Base-by-base conservation (phyloP, 2,329 filamentous ascomycete genomes). In the Basipetospora chlamydospora region DNA sequence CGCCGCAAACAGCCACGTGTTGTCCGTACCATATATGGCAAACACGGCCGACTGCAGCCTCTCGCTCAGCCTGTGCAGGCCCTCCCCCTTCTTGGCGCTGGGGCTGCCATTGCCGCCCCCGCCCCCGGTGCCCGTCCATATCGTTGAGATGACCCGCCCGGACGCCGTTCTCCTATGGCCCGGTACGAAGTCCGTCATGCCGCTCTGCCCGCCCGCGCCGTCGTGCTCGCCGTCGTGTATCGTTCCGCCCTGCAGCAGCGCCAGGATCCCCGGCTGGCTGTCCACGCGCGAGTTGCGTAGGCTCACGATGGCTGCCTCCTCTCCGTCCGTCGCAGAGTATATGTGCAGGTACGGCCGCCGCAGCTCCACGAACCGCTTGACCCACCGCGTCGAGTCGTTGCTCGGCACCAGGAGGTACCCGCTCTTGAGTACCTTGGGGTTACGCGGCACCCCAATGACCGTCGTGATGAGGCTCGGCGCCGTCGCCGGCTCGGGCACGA, bases 1-100 rank as follows among this genome's bases (percentile, higher is more conserved):
- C 17, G 86, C 83, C 11, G 86, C 84, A 56, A 98, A 96, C 28
- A 98, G 66, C 72, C 87, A 98, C 22, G 87, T 94, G 57, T 95
- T 95, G 55, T 90, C 81, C 41, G 80, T 83, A 28, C 84, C 88
- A 52, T 96, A 98, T 35, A 98, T 74, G 10, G 90, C 90, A 66
- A 94, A 98, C 28, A 96, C 82, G 45, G 81, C 80, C 4, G 75
- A 69, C 48, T 73, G 70, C 55, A 69, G 61, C 56, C 73, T 56
- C 49, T 73, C 68, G 50, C 64, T 72, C 18, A 76, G 58, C 18
- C 66, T 61, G 39, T 64, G 62, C 5, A 75, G 57, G 5, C 68
- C 67, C 22, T 55, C 53, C 21, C 54, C 38, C 31, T 43, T 54
- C 2, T 26, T 16, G 2, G 21, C 18, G 9, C 22, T n/a, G n/a